Base-by-base conservation (phyloP, 257 asterid species). In the Nicotiana attenuata region DNA sequence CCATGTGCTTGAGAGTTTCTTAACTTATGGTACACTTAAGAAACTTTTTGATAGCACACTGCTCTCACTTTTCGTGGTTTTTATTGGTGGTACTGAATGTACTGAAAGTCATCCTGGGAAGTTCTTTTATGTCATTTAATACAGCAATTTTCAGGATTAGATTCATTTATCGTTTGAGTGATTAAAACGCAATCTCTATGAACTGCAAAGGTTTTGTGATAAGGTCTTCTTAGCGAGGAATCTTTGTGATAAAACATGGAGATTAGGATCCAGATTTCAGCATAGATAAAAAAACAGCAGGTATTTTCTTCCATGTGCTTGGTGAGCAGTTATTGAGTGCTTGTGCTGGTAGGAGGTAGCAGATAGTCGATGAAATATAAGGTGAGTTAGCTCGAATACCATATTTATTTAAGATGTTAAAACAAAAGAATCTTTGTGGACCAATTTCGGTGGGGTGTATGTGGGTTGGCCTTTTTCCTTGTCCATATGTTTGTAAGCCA, bases 401-500 rank as follows among this genome's bases (percentile, higher is more conserved):
- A 57, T 57, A 4, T 7, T 26, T 63, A 2, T 31, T 8, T 17
- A 38, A 41, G 3, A 7, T 7, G 3, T 10, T 11, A 60, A 33
- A 10, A 31, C 41, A n/a, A 38, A 1, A 29, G 31, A 71, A 71
- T 71, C 7, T 47, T 73, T 22, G 78, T 14, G 82, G 73, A 19
- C 80, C 35, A 65, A 14, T 7, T 53, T 56, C 3, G 13, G n/a
- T 35, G 33, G 78, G 22, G 28, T 20, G 0, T 57, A 45, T 35
- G 60, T 47, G 85, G 53, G 13, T 65, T 5, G 10, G 53, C 31
- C 4, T 68, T 15, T 16, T 63, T 66, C 45, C 15, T 17, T 50
- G 81, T 78, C 87, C 89, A 81, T 75, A 64, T 56, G 65, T 78
- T 81, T 57, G 76, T 75, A 84, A 82, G 84, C 87, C 83, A 22